Base-by-base conservation (phyloP, 768 basidiomycete genomes). In the Suillus paluster region DNA sequence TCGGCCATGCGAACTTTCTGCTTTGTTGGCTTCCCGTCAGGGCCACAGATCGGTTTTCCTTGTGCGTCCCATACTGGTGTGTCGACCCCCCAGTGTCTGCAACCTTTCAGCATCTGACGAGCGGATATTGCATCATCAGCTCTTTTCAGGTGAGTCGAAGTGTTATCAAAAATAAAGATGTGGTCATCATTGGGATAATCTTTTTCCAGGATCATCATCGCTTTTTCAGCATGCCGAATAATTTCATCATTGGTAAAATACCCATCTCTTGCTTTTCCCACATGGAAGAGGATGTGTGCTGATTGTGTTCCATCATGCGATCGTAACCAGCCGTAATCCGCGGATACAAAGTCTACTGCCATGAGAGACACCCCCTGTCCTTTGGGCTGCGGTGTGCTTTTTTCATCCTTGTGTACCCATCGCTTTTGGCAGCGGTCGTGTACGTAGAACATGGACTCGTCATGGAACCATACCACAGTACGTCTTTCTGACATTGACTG, bases 371-470 rank as follows among this genome's bases (percentile, higher is more conserved):
- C 21, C 0, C 77, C 79, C 48, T 80, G 73, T 1, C 78, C 79
- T 57, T 80, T 80, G 27, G 59, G 63, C 15, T 68, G 58, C 9
- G 77, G 70, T 3, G 53, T 62, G 9, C 74, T 63, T 33, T 70
- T 73, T 19, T 58, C 59, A 1, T 64, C n/a, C n/a, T n/a, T n/a
- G n/a, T n/a, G n/a, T n/a, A n/a, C n/a, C n/a, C n/a, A n/a, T n/a
- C n/a, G n/a, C 1, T 49, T 71, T 46, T 74, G 72, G 11, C 67
- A 36, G 3, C 65, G 69, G 57, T 80, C 75, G 63, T 77, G 67
- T 33, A 67, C 71, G 63, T 75, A 78, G 62, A 79, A 80, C 2
- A 74, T 79, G 19, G 78, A 80, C 60, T 80, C 73, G 57, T 80
- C 73, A 58, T 80, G 79, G 1, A 38, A 75, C 70, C 23, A 67